Base-by-base conservation (phyloP, 73 alveolate species). In the Blepharisma stoltei region DNA sequence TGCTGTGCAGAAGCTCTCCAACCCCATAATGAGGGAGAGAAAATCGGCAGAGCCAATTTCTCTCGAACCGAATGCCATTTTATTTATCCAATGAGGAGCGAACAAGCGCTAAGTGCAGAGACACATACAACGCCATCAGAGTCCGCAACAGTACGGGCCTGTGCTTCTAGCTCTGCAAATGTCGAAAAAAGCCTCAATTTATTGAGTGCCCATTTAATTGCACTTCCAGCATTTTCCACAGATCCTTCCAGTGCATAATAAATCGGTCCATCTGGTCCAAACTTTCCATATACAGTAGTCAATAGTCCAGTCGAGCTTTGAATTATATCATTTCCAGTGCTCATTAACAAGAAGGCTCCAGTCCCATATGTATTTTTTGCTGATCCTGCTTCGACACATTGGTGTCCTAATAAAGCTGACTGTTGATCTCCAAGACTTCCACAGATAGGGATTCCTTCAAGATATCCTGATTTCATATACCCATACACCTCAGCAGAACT, bases 401-500 rank as follows among this genome's bases (percentile, higher is more conserved):
- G 84, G 41, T 92, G 98, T 0, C 98, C 98, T 9, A 92, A 76
- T 73, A 89, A 87, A 6, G 98, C 98, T 6, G 95, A 90, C 55
- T 92, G 90, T 71, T 90, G 93, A 71, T 92, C 98, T 48, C 98
- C 98, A 50, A 90, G 67, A 7, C 88, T 91, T 6, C 98, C 98
- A 9, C 94, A 54, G 41, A 92, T 89, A 20, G 90, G 89, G 47
- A 90, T 90, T 20, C 95, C 95, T 5, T 70, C 55, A 0, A 89
- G 77, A 32, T 11, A 49, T 6, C 69, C 67, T 27, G 49, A 69
- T 7, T 43, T 48, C 20, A 79, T 66, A 8, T 8, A 9, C 38
- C 90, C 93, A 54, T 48, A 90, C 7, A 75, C 82, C 43, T 73
- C 87, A 7, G 89, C n/a, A 1, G 85, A 54, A 0, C 79, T 54